Conservation (phyloP, 306 rosid species). For the Trifolium dubium region DNA sequence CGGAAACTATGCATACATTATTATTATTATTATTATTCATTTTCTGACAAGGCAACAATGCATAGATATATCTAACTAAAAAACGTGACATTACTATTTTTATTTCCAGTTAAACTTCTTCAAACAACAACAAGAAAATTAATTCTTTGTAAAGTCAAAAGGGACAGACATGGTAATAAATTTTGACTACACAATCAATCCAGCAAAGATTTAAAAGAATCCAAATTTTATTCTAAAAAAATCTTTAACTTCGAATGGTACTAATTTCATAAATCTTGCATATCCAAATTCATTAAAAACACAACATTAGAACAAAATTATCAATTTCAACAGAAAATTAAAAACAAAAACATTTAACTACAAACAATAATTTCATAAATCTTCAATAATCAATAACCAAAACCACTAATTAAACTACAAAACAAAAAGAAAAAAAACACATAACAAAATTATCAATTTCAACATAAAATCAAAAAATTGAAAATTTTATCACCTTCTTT, state of each 20-base stretch:
- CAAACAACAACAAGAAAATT: not conserved
- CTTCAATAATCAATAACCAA: not conserved
- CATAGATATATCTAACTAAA: not conserved
- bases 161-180: not conserved
- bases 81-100: not conserved
- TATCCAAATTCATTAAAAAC: not conserved
- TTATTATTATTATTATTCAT: not conserved
- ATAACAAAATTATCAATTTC: not conserved
- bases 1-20: not conserved
- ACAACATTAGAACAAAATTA: not conserved
- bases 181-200: not conserved
- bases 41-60: not conserved
- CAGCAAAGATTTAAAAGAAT: not conserved
- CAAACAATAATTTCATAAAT: not conserved
- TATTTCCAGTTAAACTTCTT: not conserved
- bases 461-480: not conserved
- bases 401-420: not conserved
- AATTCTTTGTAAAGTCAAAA: not conserved
- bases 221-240: not conserved
- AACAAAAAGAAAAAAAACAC: not conserved
- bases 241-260: not conserved
- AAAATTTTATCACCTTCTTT: slow-evolving; percentile 58
- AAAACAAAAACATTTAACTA: not conserved
- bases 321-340: not conserved
- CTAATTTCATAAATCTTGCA: not conserved